phyloP scores from a whole-genome alignment of 2,329 filamentous ascomycete species.

The Tolypocladium guangdongense region DNA sequence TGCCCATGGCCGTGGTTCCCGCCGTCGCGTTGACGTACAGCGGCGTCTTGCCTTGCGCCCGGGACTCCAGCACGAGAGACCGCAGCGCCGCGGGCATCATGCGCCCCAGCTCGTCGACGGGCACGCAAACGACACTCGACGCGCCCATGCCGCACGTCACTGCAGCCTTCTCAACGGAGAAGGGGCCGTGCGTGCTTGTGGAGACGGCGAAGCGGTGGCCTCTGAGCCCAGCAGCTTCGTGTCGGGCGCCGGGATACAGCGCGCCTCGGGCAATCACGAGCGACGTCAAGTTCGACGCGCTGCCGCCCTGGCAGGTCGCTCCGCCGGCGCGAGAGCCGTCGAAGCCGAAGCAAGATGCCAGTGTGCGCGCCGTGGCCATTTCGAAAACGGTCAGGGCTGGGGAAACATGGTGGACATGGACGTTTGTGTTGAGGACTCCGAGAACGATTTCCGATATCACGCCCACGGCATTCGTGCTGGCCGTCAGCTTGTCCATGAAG shows the following conservation, averaged over 20 bases:
- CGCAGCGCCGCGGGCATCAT: conserved; percentile 61
- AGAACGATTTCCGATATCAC: conserved; percentile 76
- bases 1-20: conserved; percentile 83
- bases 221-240: conserved; percentile 66
- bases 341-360: conserved; percentile 71
- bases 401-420: conserved; percentile 87
- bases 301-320: conserved; percentile 69
- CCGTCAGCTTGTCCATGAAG: conserved; percentile 90
- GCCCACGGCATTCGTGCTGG: conserved; percentile 80
- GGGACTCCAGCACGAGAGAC: conserved; percentile 49
- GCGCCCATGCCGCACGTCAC: conserved; percentile 76
- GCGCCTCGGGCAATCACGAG: conserved; percentile 80
- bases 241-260: conserved; percentile 64
- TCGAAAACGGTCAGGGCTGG: conserved; percentile 79
- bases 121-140: conserved; percentile 58
- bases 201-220: conserved; percentile 66
- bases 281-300: conserved; percentile 71
- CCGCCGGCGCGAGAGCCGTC: conserved; percentile 58
- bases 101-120: conserved; percentile 59
- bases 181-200: conserved; percentile 81
- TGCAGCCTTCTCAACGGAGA: conserved; percentile 85
- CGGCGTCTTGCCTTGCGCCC: conserved; percentile 60
- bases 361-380: conserved; percentile 60
- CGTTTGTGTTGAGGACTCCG: conserved; percentile 80
- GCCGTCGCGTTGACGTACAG: conserved; percentile 93